Base-by-base conservation (phyloP, 345 rosid genomes). In the Alliaria petiolata region DNA sequence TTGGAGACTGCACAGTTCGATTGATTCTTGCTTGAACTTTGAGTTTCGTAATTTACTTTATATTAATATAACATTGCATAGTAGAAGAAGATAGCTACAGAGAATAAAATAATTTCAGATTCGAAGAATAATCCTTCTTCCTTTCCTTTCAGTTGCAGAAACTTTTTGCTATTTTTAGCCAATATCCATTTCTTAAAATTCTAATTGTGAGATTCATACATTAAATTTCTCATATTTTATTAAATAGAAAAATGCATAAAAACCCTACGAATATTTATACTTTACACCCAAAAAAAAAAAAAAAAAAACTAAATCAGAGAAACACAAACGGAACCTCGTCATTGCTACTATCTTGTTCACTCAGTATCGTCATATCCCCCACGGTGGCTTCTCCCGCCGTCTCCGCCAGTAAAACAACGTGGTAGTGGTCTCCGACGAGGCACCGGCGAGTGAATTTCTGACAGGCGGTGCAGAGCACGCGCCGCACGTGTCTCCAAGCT, bases 401-500 rank as follows among this genome's bases (percentile, higher is more conserved):
- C 13, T 13, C 7, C 60, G 40, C 11, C 36, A 56, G 25, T 33
- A 50, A 58, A 33, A 70, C 56, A 61, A 84, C 83, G 76, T 80
- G 79, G 11, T 26, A 22, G 3, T 87, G 73, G 12, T 72, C 78
- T 45, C 95, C 98, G 36, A 86, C 64, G 20, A 88, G 82, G 19
- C 81, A 89, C 47, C 83, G 64, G 19, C 72, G 87, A 1, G 95
- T 92, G 44, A 82, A 81, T 43, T 80, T 82, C 38, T 82, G 92
- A 54, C 98, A 92, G 0, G 84, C 22, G 22, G 69, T 72, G 63
- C 98, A 92, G 3, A 92, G 79, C 65, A 92, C 72, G 72, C 95
- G 84, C 64, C 98, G 57, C 19, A 88, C 74, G 42, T 92, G 98
- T 74, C 98, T 85, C 70, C 52, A 80, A 7, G 98, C 95, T 42